Evolutionary conservation across 345 rosid genomes (phyloP).

Genomic region (Populus nigra): DNA sequence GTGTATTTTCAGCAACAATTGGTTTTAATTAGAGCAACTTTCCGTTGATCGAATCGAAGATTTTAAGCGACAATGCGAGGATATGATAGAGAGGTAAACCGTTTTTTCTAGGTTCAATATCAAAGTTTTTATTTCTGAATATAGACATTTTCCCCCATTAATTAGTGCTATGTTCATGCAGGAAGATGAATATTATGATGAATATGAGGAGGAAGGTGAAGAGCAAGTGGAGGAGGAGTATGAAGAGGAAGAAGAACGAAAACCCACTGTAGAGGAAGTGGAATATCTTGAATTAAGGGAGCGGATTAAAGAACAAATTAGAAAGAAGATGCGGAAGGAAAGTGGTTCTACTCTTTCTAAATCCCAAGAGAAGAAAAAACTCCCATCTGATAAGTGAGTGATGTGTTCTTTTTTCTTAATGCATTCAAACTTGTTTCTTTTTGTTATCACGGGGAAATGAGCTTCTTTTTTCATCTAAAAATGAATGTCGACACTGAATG

Average conservation of each 20-base stretch:
- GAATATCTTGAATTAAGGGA: constrained; percentile 69
- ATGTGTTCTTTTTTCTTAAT: not conserved
- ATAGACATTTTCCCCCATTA: not conserved
- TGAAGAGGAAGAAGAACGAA: constrained; percentile 42
- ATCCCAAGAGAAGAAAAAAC: constrained; percentile 42
- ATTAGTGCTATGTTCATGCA: constrained; percentile 3
- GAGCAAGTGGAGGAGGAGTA: constrained; percentile 34
- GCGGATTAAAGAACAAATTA: constrained; percentile 56
- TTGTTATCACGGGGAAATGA: not conserved
- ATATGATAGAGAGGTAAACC: constrained; percentile 48
- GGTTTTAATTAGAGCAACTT: not conserved
- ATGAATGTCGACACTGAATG: not conserved
- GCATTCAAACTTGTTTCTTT: not conserved
- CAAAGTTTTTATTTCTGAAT: not conserved
- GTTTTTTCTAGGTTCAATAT: constrained; percentile 1
- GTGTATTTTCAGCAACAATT: not conserved
- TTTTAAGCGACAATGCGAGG: constrained; percentile 38
- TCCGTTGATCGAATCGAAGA: not conserved
- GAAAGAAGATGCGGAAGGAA: constrained; percentile 52
- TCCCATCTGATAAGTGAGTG: constrained; percentile 65
- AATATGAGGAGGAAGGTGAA: constrained; percentile 49
- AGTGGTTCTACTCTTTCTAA: constrained; percentile 28
- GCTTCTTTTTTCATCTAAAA: not conserved
- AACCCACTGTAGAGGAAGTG: constrained; percentile 51
- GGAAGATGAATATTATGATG: constrained; percentile 50